These are phyloP conservation scores for Erucastrum elatum DNA, from an alignment of 345 rosid species.

Conservation along the genomic window DNA sequence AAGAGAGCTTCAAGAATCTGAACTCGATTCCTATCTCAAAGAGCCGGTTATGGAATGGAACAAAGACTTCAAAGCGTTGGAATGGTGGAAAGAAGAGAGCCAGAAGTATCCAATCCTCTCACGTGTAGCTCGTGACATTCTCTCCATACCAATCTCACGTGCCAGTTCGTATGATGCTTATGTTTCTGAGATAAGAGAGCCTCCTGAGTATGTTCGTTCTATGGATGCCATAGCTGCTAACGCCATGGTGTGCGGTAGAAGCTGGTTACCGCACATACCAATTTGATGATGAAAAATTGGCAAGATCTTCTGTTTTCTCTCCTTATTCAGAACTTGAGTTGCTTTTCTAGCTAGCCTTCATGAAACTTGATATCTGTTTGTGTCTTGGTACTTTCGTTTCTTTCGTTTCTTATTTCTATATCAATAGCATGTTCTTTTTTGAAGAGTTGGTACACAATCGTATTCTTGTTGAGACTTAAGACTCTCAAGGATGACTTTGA, in stretches of 20 bases:
- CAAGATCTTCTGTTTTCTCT: neutral
- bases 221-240: conserved; percentile 23
- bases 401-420: neutral
- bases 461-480: neutral
- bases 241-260: conserved; percentile 28
- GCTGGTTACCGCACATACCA: conserved; percentile 10
- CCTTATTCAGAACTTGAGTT: neutral
- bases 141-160: conserved; percentile 64
- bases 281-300: neutral
- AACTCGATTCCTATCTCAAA: conserved; percentile 74
- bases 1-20: conserved; percentile 53
- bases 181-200: conserved; percentile 36
- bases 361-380: neutral
- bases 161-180: conserved; percentile 32
- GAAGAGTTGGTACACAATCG: neutral
- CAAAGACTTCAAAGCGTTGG: conserved; percentile 64
- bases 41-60: conserved; percentile 67
- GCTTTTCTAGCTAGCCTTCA: neutral
- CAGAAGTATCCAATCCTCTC: conserved; percentile 68
- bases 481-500: neutral
- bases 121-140: conserved; percentile 77
- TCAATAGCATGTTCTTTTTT: neutral
- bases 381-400: neutral
- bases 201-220: conserved; percentile 28
- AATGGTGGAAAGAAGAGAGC: conserved; percentile 81